These are phyloP conservation scores for Pichia sporocuriosa DNA, from an alignment of 805 yeast species.

Conservation along the genomic window DNA sequence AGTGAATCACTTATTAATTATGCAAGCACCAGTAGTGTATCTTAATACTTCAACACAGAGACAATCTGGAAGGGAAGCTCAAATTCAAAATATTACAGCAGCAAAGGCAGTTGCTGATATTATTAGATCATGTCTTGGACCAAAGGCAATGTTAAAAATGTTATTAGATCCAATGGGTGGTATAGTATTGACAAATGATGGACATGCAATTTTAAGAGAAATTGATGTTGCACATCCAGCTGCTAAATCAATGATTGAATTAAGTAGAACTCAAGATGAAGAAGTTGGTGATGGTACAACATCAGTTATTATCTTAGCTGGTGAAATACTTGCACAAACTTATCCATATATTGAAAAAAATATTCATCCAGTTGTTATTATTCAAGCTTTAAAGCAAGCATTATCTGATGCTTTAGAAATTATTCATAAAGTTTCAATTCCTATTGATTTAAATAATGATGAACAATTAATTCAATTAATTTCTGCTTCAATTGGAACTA, in stretches of 20 bases:
- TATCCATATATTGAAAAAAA: conserved; percentile 91
- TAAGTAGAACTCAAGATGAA: conserved; percentile 95
- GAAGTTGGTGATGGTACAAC: conserved; percentile 92
- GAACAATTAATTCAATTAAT: conserved; percentile 81
- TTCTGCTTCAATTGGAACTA: conserved; percentile 91
- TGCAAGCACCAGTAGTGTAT: conserved; percentile 83
- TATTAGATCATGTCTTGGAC: conserved; percentile 96
- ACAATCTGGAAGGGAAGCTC: conserved; percentile 96
- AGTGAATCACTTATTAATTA: conserved; percentile 18
- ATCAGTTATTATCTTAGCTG: conserved; percentile 92
- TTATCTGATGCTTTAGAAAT: conserved; percentile 84
- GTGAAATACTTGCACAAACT: conserved; percentile 92
- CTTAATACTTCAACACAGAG: conserved; percentile 87
- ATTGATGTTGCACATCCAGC: conserved; percentile 98
- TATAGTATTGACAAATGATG: conserved; percentile 93
- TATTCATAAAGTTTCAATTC: conserved; percentile 73
- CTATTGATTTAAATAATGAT: conserved; percentile 80
- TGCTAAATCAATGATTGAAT: conserved; percentile 96
- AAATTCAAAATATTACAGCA: conserved; percentile 92
- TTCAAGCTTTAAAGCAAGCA: conserved; percentile 89
- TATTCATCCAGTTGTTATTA: conserved; percentile 94
- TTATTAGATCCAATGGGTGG: conserved; percentile 95
- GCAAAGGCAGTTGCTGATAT: conserved; percentile 99
- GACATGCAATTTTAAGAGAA: conserved; percentile 96
- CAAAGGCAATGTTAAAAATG: conserved; percentile 98